Conservation (phyloP, 768 basidiomycete species). For the Crassisporium funariophilum region DNA sequence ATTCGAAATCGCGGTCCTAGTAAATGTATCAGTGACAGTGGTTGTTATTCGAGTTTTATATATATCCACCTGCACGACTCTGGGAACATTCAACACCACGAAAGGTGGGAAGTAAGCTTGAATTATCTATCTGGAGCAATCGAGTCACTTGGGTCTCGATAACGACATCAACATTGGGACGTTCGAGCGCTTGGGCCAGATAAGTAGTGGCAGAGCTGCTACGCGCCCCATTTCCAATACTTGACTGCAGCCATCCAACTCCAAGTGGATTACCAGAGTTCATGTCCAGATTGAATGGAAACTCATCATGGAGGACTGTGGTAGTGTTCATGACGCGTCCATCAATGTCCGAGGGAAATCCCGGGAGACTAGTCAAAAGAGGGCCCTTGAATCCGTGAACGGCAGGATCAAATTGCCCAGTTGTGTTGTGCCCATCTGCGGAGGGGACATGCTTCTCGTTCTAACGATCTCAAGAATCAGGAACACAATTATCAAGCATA, state of each 20-base stretch:
- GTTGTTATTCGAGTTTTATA: neutral
- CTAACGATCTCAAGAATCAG: constrained; percentile 25
- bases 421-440: constrained; percentile 38
- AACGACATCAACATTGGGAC: constrained; percentile 14
- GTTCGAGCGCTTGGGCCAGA: neutral
- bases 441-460: constrained; percentile 39
- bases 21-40: neutral
- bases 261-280: constrained; percentile 32
- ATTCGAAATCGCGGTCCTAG: constrained; percentile 10
- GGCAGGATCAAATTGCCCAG: constrained; percentile 36
- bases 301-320: constrained; percentile 25
- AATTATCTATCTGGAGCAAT: constrained; percentile 5
- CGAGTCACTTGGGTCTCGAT: constrained; percentile 8
- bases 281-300: constrained; percentile 30
- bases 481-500: neutral
- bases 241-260: constrained; percentile 12
- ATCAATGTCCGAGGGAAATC: constrained; percentile 34
- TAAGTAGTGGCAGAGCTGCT: constrained; percentile 15
- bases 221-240: constrained; percentile 12
- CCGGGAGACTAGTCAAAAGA: constrained; percentile 32
- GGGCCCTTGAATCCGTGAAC: constrained; percentile 39
- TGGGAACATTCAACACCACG: constrained; percentile 4
- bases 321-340: constrained; percentile 32
- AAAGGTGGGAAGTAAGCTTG: constrained; percentile 1
- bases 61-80: neutral